Conservation (phyloP, 495 filamentous ascomycete genomes). For the Beverwykella pulmonaria region DNA sequence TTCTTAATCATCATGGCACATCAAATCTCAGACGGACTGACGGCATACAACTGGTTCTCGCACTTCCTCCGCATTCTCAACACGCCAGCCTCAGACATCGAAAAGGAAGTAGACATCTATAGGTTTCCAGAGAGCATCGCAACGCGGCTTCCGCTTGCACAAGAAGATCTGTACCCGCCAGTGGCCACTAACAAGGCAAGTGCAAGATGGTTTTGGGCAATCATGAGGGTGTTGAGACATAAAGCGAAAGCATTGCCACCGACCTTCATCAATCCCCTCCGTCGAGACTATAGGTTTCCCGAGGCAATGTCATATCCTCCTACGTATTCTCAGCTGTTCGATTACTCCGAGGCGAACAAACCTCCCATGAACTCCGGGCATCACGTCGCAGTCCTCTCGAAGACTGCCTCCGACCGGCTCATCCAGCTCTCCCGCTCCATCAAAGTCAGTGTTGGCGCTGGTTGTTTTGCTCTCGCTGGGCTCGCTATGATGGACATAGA, state of each 20-base stretch:
- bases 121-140: slow-evolving; percentile 10
- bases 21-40: slow-evolving; percentile 43
- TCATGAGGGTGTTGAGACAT: slow-evolving; percentile 45
- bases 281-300: slow-evolving; percentile 2
- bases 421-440: slow-evolving; percentile 40
- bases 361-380: slow-evolving; percentile 43
- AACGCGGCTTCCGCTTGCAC: slow-evolving; percentile 41
- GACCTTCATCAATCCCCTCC: slow-evolving; percentile 45
- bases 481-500: slow-evolving; percentile 49
- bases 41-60: slow-evolving; percentile 42
- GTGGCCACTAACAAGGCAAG: slow-evolving; percentile 37
- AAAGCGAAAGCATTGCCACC: slow-evolving; percentile 39
- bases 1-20: slow-evolving; percentile 41
- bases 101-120: slow-evolving; percentile 20
- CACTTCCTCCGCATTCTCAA: slow-evolving; percentile 45
- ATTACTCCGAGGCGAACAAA: slow-evolving; percentile 35
- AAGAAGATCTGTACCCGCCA: slow-evolving; percentile 48
- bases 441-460: slow-evolving; percentile 43
- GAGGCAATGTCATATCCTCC: slow-evolving; percentile 24
- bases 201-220: slow-evolving; percentile 47
- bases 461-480: slow-evolving; percentile 44
- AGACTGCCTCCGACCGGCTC: slow-evolving; percentile 32
- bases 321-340: slow-evolving; percentile 39
- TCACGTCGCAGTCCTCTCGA: slow-evolving; percentile 21
- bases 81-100: not conserved